Percentiles rank a stretch among this genome's conserved stretches.
Conservation (phyloP, 2,329 filamentous ascomycete genomes). For the Calonectria ilicicola region DNA sequence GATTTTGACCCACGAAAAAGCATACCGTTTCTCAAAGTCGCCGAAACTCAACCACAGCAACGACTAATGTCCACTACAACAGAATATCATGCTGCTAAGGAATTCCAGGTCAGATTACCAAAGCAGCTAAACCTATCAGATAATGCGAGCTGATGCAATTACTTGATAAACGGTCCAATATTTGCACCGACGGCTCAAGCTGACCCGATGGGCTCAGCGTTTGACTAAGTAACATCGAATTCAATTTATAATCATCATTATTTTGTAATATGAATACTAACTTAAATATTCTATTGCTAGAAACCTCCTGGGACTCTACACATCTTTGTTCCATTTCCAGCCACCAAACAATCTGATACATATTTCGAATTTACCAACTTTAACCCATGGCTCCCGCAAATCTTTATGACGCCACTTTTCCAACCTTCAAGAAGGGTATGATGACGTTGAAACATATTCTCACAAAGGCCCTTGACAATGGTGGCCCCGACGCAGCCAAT, state of each 20-base stretch:
- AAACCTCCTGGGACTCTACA: background rate
- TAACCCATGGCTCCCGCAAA: background rate
- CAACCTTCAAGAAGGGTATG: background rate
- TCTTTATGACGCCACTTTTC: background rate
- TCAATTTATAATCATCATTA: background rate
- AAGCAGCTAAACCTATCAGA: accelerated
- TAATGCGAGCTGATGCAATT: background rate
- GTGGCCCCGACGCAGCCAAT: background rate
- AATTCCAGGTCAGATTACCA: no score
- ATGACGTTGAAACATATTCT: background rate
- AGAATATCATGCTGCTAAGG: no score
- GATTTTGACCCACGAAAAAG: background rate
- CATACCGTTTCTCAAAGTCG: background rate
- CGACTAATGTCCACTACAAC: no score
- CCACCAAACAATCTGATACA: background rate
- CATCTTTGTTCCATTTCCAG: background rate
- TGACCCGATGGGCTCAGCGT: background rate
- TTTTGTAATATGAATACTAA: background rate
- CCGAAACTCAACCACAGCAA: no score
- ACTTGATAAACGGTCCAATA: background rate
- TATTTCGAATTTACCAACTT: background rate
- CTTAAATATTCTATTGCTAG: background rate
- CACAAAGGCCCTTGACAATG: background rate
- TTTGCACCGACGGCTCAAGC: background rate
- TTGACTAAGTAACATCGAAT: background rate